A percentile compares a stretch with the other conserved stretches of the same genome.
These are phyloP conservation scores for Nematocida major DNA, from an alignment of 371 early-diverging fungal genomes.

Conservation along the genomic window DNA sequence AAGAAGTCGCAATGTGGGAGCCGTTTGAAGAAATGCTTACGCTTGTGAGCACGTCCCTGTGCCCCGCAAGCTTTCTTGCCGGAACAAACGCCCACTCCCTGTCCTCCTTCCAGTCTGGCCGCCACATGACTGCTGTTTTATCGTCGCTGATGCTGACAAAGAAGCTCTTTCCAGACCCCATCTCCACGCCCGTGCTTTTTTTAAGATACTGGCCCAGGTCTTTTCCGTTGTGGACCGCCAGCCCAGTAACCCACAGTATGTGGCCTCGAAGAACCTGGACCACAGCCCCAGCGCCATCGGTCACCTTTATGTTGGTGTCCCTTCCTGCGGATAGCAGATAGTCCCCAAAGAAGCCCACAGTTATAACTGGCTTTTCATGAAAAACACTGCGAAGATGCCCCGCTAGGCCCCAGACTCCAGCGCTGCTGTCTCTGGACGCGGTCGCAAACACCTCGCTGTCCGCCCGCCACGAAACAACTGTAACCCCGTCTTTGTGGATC, in stretches of 20 bases:
- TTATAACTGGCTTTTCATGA: constrained; percentile 48
- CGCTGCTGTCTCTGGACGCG: constrained; percentile 83
- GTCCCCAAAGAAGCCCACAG: constrained; percentile 40
- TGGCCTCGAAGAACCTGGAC: constrained; percentile 32
- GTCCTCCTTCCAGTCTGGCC: constrained; percentile 19
- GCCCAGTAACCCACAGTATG: constrained; percentile 16
- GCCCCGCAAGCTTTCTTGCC: constrained; percentile 66
- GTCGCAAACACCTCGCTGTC: constrained; percentile 71
- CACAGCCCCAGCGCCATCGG: background rate
- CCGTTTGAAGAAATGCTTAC: constrained; percentile 82
- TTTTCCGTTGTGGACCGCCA: constrained; percentile 27
- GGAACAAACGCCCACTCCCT: constrained; percentile 17
- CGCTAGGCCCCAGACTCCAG: constrained; percentile 78
- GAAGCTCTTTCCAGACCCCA: constrained; percentile 33
- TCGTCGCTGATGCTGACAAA: constrained; percentile 49
- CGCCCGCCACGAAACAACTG: constrained; percentile 72
- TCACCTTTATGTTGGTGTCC: constrained; percentile 35
- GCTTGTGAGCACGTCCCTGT: constrained; percentile 90
- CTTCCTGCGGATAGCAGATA: constrained; percentile 44
- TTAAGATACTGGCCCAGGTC: constrained; percentile 2
- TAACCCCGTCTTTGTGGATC: constrained; percentile 78
- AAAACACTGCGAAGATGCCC: constrained; percentile 45
- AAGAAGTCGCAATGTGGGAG: constrained; percentile 80
- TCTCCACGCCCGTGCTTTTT: background rate
- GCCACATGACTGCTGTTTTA: constrained; percentile 36